A percentile compares a stretch with the other conserved stretches of the same genome.
phyloP scores from a whole-genome alignment of 495 filamentous ascomycete genomes.

The Aspergillus heteromorphus region DNA sequence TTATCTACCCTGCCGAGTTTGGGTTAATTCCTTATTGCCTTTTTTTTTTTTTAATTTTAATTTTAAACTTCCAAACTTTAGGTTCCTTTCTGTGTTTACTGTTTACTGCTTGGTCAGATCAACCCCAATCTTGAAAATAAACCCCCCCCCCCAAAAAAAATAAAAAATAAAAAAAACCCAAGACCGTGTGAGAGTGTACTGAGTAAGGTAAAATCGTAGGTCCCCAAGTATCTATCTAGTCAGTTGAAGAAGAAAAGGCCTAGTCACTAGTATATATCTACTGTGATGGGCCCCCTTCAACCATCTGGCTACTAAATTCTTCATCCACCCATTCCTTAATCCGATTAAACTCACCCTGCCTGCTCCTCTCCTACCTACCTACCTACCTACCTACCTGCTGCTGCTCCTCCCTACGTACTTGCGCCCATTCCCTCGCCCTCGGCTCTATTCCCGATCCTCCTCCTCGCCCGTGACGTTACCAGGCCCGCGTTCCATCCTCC shows the following conservation, averaged over 20 bases:
- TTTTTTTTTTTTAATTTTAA: slow-evolving; percentile 12
- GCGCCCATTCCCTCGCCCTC: slow-evolving; percentile 10
- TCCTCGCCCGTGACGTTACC: slow-evolving; percentile 16
- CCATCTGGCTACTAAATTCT: slow-evolving; percentile 21
- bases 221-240: too few species aligned
- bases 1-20: slow-evolving; percentile 9
- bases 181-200: slow-evolving; percentile 13
- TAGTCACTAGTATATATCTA: slow-evolving; percentile 18
- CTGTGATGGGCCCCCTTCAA: slow-evolving; percentile 24
- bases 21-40: slow-evolving; percentile 11
- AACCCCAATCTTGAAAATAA: slow-evolving; percentile 4
- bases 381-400: too few species aligned
- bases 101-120: neutral
- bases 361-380: slow-evolving; percentile 15
- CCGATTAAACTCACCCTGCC: slow-evolving; percentile 17
- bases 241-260: neutral
- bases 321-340: slow-evolving; percentile 21
- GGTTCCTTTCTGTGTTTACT: slow-evolving; percentile 4
- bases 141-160: slow-evolving; percentile 3
- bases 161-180: slow-evolving; percentile 13
- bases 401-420: slow-evolving; percentile 10
- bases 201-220: too few species aligned
- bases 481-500: slow-evolving; percentile 20
- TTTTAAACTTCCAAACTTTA: neutral
- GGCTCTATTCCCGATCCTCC: slow-evolving; percentile 1